Base-by-base conservation (phyloP, 495 filamentous ascomycete genomes). In the Neurospora sp. region DNA sequence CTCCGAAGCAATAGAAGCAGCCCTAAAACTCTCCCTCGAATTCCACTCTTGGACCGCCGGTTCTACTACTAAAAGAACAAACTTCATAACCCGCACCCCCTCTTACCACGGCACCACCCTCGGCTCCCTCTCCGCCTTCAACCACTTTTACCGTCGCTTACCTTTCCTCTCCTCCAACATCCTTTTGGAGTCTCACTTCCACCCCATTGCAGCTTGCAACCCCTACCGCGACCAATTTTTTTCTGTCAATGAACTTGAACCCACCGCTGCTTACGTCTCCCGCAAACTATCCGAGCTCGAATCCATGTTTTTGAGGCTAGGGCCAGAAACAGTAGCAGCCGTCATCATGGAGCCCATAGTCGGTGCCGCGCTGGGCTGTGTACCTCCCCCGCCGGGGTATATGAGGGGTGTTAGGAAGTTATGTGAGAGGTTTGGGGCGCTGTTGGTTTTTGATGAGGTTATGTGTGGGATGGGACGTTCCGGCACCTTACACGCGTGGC, bases 101-200 rank as follows among this genome's bases (percentile, higher is more conserved):
- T 90, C 88, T 20, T 94, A 92, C 77, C 91, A 94, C 77, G 91
- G 91, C 5, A 88, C 84, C 22, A 93, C 91, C 0, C 74, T 93
- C 2, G 91, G 90, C 1, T 85, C 90, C 8, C 78, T 93, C 31
- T 83, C 85, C 8, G 82, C 87, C 3, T 86, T 87, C 40, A 87
- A 88, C 1, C 90, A 92, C 78, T 75, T 85, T 12, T 81, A 84
- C 7, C 84, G 91, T 4, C 83, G 88, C 71, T 78, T 81, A 38
- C 84, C 86, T 16, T 93, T 89, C 70, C 87, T 4, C 78, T 93
- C 35, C 82, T 93, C 4, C 61, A 18, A 12, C 73, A 83, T 35
- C 73, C 18, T 48, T 10, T n/a, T 44, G 8, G 2, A 18, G 1
- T 44, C 77, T 5, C 87, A 89, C 69, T 85, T 89, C 37, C 86